These are phyloP conservation scores for Penicillium sp. DNA, from an alignment of 2,329 filamentous ascomycete species.

Conservation along the genomic window DNA sequence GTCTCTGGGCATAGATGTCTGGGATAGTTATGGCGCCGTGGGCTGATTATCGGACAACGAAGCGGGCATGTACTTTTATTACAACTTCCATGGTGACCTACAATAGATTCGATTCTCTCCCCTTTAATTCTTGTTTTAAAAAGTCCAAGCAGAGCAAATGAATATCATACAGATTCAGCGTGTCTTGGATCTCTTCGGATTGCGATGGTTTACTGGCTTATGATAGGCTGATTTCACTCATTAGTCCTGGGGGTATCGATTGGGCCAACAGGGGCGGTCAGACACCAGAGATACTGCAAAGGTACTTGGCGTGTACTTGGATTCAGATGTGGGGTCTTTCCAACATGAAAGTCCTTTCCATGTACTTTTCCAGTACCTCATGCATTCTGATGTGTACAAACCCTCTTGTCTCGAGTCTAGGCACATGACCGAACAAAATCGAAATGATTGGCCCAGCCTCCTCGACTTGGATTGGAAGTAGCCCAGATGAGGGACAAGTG, in stretches of 20 bases:
- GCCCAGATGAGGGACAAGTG: slow-evolving; percentile 7
- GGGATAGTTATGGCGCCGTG: slow-evolving; percentile 23
- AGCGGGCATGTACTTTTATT: slow-evolving; percentile 41
- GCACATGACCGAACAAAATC: slow-evolving; percentile 11
- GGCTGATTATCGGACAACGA: slow-evolving; percentile 26
- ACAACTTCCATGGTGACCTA: slow-evolving; percentile 28
- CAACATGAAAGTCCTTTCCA: neutral
- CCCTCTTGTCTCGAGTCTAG: slow-evolving; percentile 11
- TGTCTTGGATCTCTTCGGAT: slow-evolving; percentile 4
- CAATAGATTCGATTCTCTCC: slow-evolving; percentile 34
- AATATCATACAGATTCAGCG: neutral
- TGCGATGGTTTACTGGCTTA: neutral
- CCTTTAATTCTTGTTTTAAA: slow-evolving; percentile 24
- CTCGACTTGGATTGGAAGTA: slow-evolving; percentile 12
- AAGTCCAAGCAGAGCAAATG: slow-evolving; percentile 13
- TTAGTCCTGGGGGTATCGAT: slow-evolving; percentile 13
- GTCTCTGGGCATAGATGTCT: slow-evolving; percentile 18
- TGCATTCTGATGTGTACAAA: slow-evolving; percentile 6
- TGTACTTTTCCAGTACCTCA: neutral
- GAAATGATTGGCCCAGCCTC: slow-evolving; percentile 34
- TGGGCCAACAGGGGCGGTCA: slow-evolving; percentile 27
- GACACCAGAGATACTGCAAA: slow-evolving; percentile 13
- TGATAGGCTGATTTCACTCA: slow-evolving; percentile 10
- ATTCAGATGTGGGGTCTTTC: too few species aligned
- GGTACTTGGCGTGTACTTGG: slow-evolving; percentile 4